Base-by-base conservation (phyloP, 805 yeast species). In the Saccharomycopsis malanga region DNA sequence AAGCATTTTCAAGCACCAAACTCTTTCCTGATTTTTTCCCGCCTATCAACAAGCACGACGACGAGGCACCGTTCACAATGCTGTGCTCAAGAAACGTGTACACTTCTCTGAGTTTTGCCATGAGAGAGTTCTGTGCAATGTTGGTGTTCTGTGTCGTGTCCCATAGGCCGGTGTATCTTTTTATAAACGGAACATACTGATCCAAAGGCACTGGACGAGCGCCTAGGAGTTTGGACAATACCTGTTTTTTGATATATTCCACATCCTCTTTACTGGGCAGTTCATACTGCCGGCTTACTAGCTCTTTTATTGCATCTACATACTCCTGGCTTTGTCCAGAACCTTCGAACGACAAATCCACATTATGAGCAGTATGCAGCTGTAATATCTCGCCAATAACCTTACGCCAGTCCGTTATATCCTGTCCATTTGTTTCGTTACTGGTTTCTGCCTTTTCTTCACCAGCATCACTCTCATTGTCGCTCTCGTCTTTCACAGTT, bases 1-100 rank as follows among this genome's bases (percentile, higher is more conserved):
- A 47, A 0, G 83, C 87, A 4, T 70, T 64, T 25, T 82, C 70
- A 2, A 91, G 66, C 2, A 85, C 62, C 2, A 76, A 64, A 0
- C 89, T 70, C 59, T 91, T 91, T 0, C 95, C 97, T 4, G 79
- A 68, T 2, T 83, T 79, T 37, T 88, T 66, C 0, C 96, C 87
- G 0, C 98, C 98, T 39, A 88, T 71, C 1, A 91, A 50, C 4
- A 91, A 65, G 10, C 81, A 76, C 2, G 97, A 91, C 58, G 86
- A 87, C 4, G 95, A 89, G 53, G 87, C 93, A 24, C 76, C 72
- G 51, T 76, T 76, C 21, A 68, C 65, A 1, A 88, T 71, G 0
- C 95, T 81, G 52, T 79, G 79, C 42, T 76, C 77, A 43, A 89
- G 59, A 54, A 86, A 61, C 10, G 67, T 64, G 52, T 73, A 75